Conservation (phyloP, 106 monocot genomes). For the Chionographis japonica region DNA sequence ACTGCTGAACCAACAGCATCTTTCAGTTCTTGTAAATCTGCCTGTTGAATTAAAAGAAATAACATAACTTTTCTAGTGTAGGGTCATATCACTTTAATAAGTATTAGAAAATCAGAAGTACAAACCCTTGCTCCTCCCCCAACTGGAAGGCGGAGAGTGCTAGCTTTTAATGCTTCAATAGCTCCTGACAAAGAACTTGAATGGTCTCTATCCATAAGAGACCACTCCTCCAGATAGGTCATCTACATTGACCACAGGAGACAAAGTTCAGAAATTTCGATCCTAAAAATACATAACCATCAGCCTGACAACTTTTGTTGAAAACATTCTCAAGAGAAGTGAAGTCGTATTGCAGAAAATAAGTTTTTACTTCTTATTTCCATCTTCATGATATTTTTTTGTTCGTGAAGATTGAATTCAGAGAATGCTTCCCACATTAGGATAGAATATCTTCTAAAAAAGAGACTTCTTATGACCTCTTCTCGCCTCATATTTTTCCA, state of each 20-base stretch:
- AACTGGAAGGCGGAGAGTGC: constrained; percentile 68
- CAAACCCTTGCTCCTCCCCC: constrained; percentile 64
- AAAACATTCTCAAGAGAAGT: too few relatives aligned
- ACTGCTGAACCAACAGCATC: constrained; percentile 29
- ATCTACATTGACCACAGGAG: constrained; percentile 30
- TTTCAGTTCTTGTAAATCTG: constrained; percentile 28
- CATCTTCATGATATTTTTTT: too few relatives aligned
- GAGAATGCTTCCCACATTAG: too few relatives aligned
- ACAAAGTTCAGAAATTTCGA: background rate
- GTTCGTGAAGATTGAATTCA: too few relatives aligned
- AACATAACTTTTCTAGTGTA: background rate
- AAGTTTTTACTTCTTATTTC: too few relatives aligned
- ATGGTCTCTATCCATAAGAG: constrained; percentile 41
- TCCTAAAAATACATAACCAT: too few relatives aligned
- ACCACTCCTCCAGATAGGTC: constrained; percentile 59
- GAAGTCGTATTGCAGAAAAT: too few relatives aligned
- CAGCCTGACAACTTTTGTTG: too few relatives aligned
- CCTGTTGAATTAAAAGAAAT: constrained; percentile 16
- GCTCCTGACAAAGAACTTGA: constrained; percentile 38
- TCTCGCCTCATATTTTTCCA: too few relatives aligned
- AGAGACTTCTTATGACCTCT: too few relatives aligned
- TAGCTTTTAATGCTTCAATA: constrained; percentile 58
- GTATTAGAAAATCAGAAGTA: background rate
- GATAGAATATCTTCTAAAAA: too few relatives aligned
- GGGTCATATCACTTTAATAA: background rate